These are phyloP conservation scores for Torulaspora franciscae DNA, from an alignment of 805 yeast species.

Conservation along the genomic window DNA sequence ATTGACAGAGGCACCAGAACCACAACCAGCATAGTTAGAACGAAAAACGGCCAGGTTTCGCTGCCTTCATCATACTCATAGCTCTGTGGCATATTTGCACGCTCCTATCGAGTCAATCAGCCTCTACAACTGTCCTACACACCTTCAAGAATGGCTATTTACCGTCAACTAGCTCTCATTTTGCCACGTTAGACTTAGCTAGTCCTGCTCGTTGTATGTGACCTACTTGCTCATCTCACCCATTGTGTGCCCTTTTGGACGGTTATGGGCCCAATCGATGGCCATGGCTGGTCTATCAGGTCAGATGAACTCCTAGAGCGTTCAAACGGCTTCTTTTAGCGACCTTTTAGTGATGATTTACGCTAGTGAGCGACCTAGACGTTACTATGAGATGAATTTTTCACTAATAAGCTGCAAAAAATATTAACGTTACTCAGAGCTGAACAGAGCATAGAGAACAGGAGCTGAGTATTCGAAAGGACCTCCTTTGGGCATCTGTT, in stretches of 20 bases:
- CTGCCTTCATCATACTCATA: constrained; percentile 74
- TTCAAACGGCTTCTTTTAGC: background rate
- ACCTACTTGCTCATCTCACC: background rate
- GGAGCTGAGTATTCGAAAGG: background rate
- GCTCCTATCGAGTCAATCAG: background rate
- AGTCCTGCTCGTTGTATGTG: background rate
- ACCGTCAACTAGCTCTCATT: background rate
- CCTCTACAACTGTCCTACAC: background rate
- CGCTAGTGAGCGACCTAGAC: background rate
- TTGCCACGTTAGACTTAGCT: background rate
- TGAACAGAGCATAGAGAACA: background rate
- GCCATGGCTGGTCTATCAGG: background rate
- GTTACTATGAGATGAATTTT: constrained; percentile 2
- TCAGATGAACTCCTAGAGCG: background rate
- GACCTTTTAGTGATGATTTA: background rate
- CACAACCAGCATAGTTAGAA: constrained; percentile 64
- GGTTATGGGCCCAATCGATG: background rate
- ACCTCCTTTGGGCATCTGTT: background rate
- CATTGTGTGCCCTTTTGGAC: background rate
- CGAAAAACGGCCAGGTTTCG: constrained; percentile 91
- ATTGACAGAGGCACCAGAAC: constrained; percentile 63
- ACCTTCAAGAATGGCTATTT: background rate
- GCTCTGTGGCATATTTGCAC: constrained; percentile 29
- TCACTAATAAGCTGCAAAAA: background rate
- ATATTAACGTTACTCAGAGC: background rate